These are phyloP conservation scores for Phytopythium boreale DNA, from an alignment of 352 stramenopile species.

Conservation along the genomic window DNA sequence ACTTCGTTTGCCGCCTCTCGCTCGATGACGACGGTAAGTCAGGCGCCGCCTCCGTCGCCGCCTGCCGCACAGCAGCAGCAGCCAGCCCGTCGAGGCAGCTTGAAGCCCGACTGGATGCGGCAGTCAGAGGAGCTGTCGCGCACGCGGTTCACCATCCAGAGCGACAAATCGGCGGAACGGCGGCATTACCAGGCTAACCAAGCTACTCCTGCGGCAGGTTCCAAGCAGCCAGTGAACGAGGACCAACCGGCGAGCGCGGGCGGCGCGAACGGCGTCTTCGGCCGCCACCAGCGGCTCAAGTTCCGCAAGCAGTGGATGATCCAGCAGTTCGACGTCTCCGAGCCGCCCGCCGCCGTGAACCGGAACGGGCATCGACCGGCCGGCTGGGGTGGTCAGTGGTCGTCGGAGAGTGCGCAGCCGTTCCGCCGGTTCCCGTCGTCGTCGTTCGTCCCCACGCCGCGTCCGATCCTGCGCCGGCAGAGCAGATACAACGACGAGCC, in stretches of 20 bases:
- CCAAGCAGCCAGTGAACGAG: constrained; percentile 9
- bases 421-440: constrained; percentile 13
- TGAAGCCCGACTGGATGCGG: constrained; percentile 76
- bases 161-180: constrained; percentile 27
- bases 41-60: constrained; percentile 2
- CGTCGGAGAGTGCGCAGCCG: constrained; percentile 10
- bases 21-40: background rate
- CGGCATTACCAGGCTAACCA: constrained; percentile 12
- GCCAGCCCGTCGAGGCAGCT: constrained; percentile 20
- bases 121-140: constrained; percentile 54
- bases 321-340: constrained; percentile 40
- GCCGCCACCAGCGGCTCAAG: constrained; percentile 46
- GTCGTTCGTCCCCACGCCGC: constrained; percentile 13
- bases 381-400: background rate
- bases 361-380: constrained; percentile 19
- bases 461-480: constrained; percentile 44
- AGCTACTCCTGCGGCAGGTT: constrained; percentile 1
- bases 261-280: constrained; percentile 53
- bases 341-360: constrained; percentile 20
- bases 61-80: constrained; percentile 4
- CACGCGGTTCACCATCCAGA: constrained; percentile 61
- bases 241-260: constrained; percentile 40
- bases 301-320: constrained; percentile 61
- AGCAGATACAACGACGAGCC: constrained; percentile 58
- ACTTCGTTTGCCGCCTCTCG: constrained; percentile 7